Evolutionary conservation across 306 rosid species (phyloP).

Genomic region (Alnus rubra): DNA sequence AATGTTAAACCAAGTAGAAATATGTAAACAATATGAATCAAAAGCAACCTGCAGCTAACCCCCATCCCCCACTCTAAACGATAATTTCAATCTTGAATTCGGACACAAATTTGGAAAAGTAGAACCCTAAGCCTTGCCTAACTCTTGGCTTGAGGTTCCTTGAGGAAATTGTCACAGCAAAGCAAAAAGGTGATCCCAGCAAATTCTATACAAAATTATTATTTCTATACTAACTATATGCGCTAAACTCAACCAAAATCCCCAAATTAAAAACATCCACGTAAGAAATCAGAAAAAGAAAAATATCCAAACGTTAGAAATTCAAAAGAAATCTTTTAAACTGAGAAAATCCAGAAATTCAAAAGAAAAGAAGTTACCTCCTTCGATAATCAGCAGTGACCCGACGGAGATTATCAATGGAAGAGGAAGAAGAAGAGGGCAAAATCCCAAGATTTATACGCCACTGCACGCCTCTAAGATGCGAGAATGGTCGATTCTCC

Average conservation of each 20-base stretch:
- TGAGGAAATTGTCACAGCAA: not conserved
- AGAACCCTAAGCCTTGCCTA: too few relatives aligned
- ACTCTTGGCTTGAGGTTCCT: too few relatives aligned
- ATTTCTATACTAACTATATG: not conserved
- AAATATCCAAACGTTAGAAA: not conserved
- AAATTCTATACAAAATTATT: not conserved
- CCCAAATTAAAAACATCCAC: not conserved
- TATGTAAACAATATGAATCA: too few relatives aligned
- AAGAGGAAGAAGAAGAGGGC: conserved; percentile 57
- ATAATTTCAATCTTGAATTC: too few relatives aligned
- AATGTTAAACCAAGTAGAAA: too few relatives aligned
- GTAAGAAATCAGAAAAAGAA: not conserved
- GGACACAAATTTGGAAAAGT: too few relatives aligned
- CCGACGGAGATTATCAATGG: conserved; percentile 84
- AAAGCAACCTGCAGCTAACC: too few relatives aligned
- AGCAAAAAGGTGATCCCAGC: not conserved
- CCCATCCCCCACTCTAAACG: too few relatives aligned
- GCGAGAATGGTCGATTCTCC: conserved; percentile 49
- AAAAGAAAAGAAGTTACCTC: conserved; percentile 47
- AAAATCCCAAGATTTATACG: conserved; percentile 92
- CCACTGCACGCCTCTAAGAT: conserved; percentile 89
- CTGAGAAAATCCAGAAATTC: not conserved
- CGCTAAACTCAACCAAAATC: not conserved
- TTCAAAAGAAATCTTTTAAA: not conserved
- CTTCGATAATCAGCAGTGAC: conserved; percentile 90